Base-by-base conservation (phyloP, 306 rosid species). In the Sophora flavescens region DNA sequence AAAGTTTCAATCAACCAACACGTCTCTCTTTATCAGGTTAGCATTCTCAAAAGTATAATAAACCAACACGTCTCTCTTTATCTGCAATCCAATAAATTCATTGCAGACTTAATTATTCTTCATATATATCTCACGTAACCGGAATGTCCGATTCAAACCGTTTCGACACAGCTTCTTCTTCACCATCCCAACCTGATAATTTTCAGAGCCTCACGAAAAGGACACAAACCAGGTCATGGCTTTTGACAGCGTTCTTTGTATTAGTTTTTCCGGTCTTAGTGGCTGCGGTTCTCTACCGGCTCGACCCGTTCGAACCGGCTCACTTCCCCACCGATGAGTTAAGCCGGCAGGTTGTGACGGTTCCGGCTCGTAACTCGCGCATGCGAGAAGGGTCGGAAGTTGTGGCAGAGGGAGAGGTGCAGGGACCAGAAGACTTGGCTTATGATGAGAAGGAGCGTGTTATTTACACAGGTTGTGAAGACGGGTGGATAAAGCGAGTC, bases 401-500 rank as follows among this genome's bases (percentile, higher is more conserved):
- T 10, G 8, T 93, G 12, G 93, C 84, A 0, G 35, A 4, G n/a
- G 88, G 88, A 12, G 8, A 50, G 1, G 47, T 90, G 82, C 2
- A 0, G 18, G 88, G 78, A 0, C 85, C 91, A 0, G 91, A 90
- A 51, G 94, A 89, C 63, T 44, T 93, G 28, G 80, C 84, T 39
- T 89, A 84, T 10, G 88, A 90, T 50, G 14, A 81, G 12, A 38
- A 2, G 28, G 59, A 75, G 45, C 70, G 89, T 18, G 72, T 89
- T 11, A 77, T 93, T 10, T 90, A 90, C 81, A 87, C 96, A 0
- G 90, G 97, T 0, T 89, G 96, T 10, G 54, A 4, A 0, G 92
- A 87, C 10, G 93, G 96, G 65, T 93, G 94, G 97, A 63, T 93
- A 60, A 90, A 85, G 84, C 87, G 80, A 82, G 81, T 90, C 35